Percentiles rank a stretch among this genome's conserved stretches.
Evolutionary conservation across 1,139 yeast genomes (phyloP).

Genomic region (Scheffersomyces titani): DNA sequence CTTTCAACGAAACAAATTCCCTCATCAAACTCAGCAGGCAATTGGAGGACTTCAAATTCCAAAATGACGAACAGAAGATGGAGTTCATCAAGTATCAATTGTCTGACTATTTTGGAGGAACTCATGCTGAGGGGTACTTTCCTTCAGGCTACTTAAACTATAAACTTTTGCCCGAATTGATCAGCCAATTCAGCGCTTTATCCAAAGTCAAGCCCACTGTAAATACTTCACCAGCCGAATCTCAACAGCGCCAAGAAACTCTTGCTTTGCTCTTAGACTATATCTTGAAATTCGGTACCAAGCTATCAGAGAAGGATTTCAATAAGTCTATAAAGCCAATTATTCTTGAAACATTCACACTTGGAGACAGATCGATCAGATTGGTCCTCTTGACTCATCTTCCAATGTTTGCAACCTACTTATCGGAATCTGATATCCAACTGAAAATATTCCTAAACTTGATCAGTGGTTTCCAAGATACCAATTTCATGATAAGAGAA

Average conservation of each 20-base stretch:
- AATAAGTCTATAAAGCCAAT: slow-evolving; percentile 59
- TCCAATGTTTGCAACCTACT: slow-evolving; percentile 51
- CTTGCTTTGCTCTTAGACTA: slow-evolving; percentile 46
- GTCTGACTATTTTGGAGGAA: slow-evolving; percentile 26
- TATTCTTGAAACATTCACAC: slow-evolving; percentile 59
- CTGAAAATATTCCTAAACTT: slow-evolving; percentile 68
- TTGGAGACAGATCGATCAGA: slow-evolving; percentile 77
- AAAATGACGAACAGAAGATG: slow-evolving; percentile 51
- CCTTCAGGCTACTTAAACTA: slow-evolving; percentile 66
- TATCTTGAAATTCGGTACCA: slow-evolving; percentile 46
- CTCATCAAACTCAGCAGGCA: slow-evolving; percentile 51
- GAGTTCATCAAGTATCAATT: slow-evolving; percentile 51
- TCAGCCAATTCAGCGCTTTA: slow-evolving; percentile 33
- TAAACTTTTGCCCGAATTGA: slow-evolving; percentile 68
- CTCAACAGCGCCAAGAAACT: slow-evolving; percentile 39
- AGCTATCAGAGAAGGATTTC: slow-evolving; percentile 41
- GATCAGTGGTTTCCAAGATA: slow-evolving; percentile 80
- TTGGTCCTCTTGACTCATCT: slow-evolving; percentile 66
- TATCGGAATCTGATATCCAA: slow-evolving; percentile 65
- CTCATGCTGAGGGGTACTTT: slow-evolving; percentile 17
- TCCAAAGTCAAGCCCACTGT: slow-evolving; percentile 24
- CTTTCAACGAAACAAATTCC: slow-evolving; percentile 27
- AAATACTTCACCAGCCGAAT: slow-evolving; percentile 29
- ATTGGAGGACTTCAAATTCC: slow-evolving; percentile 54
- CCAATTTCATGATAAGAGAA: slow-evolving; percentile 77